Evolutionary conservation across 352 stramenopile species (phyloP), one percentile per base, ranked within the genome.

Genomic region (Globisporangium radiosum): DNA sequence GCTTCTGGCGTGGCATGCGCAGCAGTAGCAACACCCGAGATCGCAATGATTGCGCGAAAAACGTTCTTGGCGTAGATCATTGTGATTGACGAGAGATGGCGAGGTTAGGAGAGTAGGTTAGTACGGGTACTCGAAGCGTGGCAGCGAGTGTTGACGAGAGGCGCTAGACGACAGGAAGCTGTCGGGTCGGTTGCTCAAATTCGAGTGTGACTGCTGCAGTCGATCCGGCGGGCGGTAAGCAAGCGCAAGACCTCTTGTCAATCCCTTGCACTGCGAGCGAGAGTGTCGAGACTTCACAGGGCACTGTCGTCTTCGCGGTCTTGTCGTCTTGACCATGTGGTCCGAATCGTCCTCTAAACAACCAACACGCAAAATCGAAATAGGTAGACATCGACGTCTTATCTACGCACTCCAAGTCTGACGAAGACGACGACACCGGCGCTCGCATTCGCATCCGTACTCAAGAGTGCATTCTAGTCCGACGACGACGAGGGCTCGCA

Each of bases 41-140:
- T 68, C 57, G 73, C 67, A 66, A 82, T 85, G 69, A 85, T 71
- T 25, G 73, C 69, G 57, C 70, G 73, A 61, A 85, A 81, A 57
- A 81, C 57, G 52, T 69, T 62, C 71, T 81, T 85, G 48, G 71
- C 69, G 67, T 85, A 85, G 65, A 85, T 81, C 76, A 83, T 85
- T 55, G 50, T 68, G 63, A 44, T 55, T 45, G 68, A 55, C 54
- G 50, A 62, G 53, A 61, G 57, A 65, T 25, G 19, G 19, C 64
- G 56, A 48, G 59, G 52, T 40, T 62, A 37, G 48, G 62, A 58
- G 47, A 47, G 43, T 40, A 54, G 59, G 19, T 25, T 25, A 71
- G 66, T 56, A 53, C 63, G 53, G 56, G 63, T 64, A 60, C 63
- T 71, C 25, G 50, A 42, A 52, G 45, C 52, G 43, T 47, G 64